A percentile compares a stretch with the other conserved stretches of the same genome.
phyloP scores from a whole-genome alignment of 139 green algal species.

The Limnomonas spitsbergensis region DNA sequence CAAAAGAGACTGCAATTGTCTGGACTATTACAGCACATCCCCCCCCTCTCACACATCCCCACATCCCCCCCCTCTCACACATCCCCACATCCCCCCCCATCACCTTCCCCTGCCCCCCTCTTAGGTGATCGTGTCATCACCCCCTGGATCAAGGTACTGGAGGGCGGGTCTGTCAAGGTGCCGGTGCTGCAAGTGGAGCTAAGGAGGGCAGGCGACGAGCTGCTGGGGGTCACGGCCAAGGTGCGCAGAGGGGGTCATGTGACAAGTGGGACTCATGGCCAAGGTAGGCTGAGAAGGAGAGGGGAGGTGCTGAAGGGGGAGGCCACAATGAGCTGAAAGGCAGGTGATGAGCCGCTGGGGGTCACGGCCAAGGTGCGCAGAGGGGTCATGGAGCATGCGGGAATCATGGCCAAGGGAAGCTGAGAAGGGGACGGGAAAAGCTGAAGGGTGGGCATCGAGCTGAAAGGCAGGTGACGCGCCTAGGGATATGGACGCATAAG shows the following conservation, averaged over 20 bases:
- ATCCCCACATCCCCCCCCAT: no score
- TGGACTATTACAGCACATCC: no score
- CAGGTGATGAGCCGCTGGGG: constrained; percentile 51
- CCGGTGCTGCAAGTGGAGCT: constrained; percentile 62
- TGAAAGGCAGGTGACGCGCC: no score
- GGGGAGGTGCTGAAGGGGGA: neutral
- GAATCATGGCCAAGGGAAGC: neutral
- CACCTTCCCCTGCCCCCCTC: no score
- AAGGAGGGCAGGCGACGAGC: constrained; percentile 43
- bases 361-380: constrained; percentile 37
- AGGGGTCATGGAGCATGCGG: neutral
- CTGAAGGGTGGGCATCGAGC: neutral
- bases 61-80: no score
- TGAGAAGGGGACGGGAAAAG: neutral
- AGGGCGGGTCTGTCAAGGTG: constrained; percentile 38
- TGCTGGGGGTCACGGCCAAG: constrained; percentile 45
- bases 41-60: no score
- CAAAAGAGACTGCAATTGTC: no score
- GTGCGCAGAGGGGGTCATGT: constrained; percentile 19
- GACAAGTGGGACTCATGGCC: neutral
- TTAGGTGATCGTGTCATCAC: constrained; percentile 60
- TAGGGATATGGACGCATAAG: no score
- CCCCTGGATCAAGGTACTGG: constrained; percentile 64
- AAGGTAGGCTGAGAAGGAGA: neutral
- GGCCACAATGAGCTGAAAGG: constrained; percentile 9